phyloP scores from a whole-genome alignment of 2,329 filamentous ascomycete species.

The Clonostachys chloroleuca region DNA sequence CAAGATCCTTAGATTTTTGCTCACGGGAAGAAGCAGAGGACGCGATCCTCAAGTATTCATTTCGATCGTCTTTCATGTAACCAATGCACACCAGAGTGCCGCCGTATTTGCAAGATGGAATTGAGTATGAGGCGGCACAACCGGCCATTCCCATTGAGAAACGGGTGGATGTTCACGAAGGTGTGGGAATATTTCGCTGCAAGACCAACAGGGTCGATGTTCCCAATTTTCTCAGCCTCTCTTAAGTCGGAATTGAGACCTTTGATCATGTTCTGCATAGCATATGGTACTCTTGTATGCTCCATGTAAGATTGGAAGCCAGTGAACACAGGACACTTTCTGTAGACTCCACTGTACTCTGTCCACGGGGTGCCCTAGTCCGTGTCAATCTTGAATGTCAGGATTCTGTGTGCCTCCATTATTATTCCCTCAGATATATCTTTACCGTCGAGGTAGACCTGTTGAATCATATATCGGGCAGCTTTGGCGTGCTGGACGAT shows the following conservation, averaged over 20 bases:
- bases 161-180: neutral
- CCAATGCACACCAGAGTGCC: neutral
- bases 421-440: neutral
- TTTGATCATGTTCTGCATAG: neutral
- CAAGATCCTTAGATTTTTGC: no score
- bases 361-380: no score
- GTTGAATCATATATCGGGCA: neutral
- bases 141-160: neutral
- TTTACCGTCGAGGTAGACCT: neutral
- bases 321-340: no score
- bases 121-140: neutral
- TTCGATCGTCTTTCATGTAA: neutral
- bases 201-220: neutral
- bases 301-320: no score
- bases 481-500: neutral
- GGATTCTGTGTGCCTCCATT: neutral
- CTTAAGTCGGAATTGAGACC: neutral
- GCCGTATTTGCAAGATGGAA: neutral
- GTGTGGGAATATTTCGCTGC: neutral
- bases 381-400: neutral
- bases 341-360: no score
- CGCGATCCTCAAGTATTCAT: neutral
- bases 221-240: neutral
- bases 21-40: no score
- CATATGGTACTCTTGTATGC: no score